Conservation (phyloP, 2,329 filamentous ascomycete genomes). For the Neoscytalidium dimidiatum region DNA sequence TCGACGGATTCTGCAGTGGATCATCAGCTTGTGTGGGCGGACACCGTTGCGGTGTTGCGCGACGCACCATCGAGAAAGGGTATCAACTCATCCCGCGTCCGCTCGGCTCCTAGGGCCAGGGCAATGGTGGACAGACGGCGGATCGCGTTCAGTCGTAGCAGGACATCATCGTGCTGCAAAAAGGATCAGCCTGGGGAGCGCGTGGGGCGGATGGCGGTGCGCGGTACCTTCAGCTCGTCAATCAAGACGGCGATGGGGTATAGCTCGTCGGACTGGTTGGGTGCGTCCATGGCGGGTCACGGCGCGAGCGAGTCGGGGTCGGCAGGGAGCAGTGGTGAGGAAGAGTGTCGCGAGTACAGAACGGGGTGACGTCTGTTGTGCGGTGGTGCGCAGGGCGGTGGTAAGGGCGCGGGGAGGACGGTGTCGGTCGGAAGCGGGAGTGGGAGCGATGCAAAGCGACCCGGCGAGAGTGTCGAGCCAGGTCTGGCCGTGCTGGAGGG, state of each 20-base stretch:
- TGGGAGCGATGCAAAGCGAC: constrained; percentile 17
- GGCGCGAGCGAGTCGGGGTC: constrained; percentile 34
- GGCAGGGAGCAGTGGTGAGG: constrained; percentile 13
- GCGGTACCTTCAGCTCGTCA: constrained; percentile 93
- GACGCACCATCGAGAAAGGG: constrained; percentile 95
- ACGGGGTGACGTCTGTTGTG: constrained; percentile 20
- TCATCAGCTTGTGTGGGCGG: constrained; percentile 22
- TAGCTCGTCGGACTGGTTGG: constrained; percentile 94
- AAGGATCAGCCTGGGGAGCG: constrained; percentile 20
- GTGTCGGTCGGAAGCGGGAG: not conserved
- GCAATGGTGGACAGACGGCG: constrained; percentile 98
- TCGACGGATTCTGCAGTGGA: constrained; percentile 82
- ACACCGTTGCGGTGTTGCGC: constrained; percentile 11
- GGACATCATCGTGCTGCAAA: constrained; percentile 90
- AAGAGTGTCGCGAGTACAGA: constrained; percentile 5
- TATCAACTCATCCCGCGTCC: constrained; percentile 97
- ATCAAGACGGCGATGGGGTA: constrained; percentile 99
- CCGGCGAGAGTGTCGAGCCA: constrained; percentile 12
- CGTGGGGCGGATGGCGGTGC: constrained; percentile 10
- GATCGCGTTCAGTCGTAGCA: constrained; percentile 96
- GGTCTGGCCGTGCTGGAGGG: constrained; percentile 12
- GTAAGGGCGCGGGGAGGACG: constrained; percentile 2
- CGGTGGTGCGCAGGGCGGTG: constrained; percentile 18
- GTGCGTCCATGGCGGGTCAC: constrained; percentile 71
- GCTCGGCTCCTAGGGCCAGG: constrained; percentile 90